These are phyloP conservation scores for Massospora cicadina DNA, from an alignment of 371 early-diverging fungal genomes.

Conservation along the genomic window DNA sequence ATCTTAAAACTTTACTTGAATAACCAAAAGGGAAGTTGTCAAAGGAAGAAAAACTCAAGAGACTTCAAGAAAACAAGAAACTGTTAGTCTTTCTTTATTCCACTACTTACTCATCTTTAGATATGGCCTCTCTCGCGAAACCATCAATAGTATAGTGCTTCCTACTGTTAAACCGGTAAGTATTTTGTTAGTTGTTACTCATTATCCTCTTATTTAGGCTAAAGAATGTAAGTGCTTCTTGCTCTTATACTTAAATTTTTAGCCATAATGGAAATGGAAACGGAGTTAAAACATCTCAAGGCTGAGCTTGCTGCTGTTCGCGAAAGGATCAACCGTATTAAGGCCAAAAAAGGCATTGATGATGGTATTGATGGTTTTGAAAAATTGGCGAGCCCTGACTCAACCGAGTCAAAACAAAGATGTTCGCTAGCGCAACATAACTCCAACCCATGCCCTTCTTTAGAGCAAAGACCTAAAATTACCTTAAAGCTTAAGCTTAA, in stretches of 20 bases:
- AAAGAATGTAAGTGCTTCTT: constrained; percentile 8
- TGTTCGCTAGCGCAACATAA: not conserved
- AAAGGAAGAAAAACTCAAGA: constrained; percentile 46
- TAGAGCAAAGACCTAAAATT: not conserved
- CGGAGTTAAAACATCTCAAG: not conserved
- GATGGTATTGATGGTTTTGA: not conserved
- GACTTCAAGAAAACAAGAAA: constrained; percentile 49
- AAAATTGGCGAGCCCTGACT: not conserved
- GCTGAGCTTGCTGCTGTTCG: not conserved
- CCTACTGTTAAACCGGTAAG: not conserved
- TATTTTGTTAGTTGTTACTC: not conserved
- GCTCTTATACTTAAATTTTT: not conserved
- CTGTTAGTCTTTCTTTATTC: constrained; percentile 21
- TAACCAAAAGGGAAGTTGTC: constrained; percentile 32
- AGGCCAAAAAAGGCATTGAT: not conserved
- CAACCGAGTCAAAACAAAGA: not conserved
- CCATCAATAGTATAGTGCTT: not conserved
- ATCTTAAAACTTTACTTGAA: not conserved
- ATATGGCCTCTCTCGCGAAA: not conserved
- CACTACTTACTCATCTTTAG: not conserved
- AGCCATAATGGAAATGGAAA: not conserved
- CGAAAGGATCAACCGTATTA: not conserved
- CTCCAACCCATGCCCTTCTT: not conserved
- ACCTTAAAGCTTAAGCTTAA: not conserved
- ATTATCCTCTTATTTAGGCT: not conserved